Conservation (phyloP, 2,329 filamentous ascomycete genomes). For the Lasiodiplodia theobromae region DNA sequence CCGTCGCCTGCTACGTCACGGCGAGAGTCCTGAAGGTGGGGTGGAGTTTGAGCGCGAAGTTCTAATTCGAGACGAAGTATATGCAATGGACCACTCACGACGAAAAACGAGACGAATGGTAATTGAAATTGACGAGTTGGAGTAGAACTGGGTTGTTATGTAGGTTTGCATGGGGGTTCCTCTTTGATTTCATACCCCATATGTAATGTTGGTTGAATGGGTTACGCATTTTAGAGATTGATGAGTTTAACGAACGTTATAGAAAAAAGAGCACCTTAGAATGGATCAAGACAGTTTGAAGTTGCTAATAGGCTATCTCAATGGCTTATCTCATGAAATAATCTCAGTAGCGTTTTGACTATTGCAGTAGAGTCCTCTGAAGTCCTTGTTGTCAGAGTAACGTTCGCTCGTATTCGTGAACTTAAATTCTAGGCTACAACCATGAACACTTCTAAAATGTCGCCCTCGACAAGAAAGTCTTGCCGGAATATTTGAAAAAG, state of each 20-base stretch:
- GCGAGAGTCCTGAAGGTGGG: constrained; percentile 52
- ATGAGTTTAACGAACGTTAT: neutral
- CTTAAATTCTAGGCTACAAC: too few species aligned
- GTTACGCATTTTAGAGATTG: neutral
- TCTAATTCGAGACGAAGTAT: constrained; percentile 32
- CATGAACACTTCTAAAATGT: too few species aligned
- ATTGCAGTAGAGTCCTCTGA: too few species aligned
- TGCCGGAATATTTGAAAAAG: too few species aligned
- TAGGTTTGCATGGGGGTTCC: neutral
- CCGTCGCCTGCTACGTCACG: constrained; percentile 48
- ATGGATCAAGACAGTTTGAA: neutral
- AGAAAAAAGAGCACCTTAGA: neutral
- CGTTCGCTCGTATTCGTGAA: too few species aligned
- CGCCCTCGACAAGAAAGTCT: too few species aligned
- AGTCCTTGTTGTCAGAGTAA: too few species aligned
- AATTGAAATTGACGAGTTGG: neutral
- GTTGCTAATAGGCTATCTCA: too few species aligned
- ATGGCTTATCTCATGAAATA: too few species aligned
- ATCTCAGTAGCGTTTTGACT: too few species aligned
- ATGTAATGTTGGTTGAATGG: neutral
- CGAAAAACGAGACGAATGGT: too few species aligned
- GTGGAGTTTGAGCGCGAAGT: constrained; percentile 48
- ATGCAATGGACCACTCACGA: too few species aligned
- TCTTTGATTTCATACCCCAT: neutral
- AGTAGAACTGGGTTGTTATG: neutral